Evolutionary conservation across 2,329 filamentous ascomycete species (phyloP), one percentile per base, ranked within the genome.

Genomic region (Reticulascus tulasneorum): DNA sequence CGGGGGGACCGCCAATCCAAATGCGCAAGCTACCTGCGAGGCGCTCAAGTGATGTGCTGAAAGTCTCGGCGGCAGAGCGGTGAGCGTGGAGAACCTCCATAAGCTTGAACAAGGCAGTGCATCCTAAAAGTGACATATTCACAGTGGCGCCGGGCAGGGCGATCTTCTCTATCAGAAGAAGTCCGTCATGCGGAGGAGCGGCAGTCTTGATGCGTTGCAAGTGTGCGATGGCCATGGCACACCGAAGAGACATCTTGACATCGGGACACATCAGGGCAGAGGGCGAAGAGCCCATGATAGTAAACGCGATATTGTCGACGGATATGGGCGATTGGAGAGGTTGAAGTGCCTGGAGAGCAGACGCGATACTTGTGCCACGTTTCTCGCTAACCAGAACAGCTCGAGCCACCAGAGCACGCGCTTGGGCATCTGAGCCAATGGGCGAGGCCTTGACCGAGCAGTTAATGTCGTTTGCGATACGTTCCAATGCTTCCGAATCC

Each of bases 361-460:
- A 62, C 23, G 72, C 73, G 32, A 83, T 81, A 47, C 73, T 74
- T 24, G 64, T 59, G 25, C 69, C 73, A 26, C 75, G 73, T 37
- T 69, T 70, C 47, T 75, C 66, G 18, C 74, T 62, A 18, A 71
- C 57, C 12, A 83, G 58, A 13, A 81, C 64, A 5, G 79, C 77
- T 16, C 73, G 73, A 4, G 78, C 73, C 21, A 82, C 67, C 3
- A 80, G 62, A 16, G 75, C 77, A 22, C 77, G 76, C 12, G 74
- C 63, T 42, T 79, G 77, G 12, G 86, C 83, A 16, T 79, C 77
- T 2, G 88, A 94, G 10, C 84, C 85, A 23, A 84, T 79, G 1
- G 91, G 91, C 1, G 90, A 86, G 7, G 80, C 75, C 39, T 76
- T 74, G 44, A 87, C 70, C 3, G 90, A 87, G 22, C 86, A 69